Evolutionary conservation across 441 rosid genomes (phyloP).

Genomic region (Brassica balearica): DNA sequence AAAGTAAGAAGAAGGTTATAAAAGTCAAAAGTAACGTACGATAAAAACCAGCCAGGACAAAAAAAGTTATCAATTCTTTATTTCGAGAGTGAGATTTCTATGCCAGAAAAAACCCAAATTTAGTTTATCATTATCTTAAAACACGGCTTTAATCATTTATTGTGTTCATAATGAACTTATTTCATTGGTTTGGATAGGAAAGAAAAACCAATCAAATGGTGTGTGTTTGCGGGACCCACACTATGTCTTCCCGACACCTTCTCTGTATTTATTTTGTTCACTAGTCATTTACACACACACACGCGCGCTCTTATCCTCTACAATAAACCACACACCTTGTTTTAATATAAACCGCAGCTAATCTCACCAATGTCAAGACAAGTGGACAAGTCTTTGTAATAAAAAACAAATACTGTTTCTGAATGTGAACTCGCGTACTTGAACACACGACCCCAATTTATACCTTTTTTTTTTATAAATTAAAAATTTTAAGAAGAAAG

Average conservation of each 20-base stretch:
- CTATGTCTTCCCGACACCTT: neutral
- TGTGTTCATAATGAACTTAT: neutral
- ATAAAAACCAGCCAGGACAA: neutral
- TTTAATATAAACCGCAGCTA: neutral
- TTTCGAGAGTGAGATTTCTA: constrained; percentile 13
- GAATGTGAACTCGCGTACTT: constrained; percentile 27
- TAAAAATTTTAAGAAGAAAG: no score
- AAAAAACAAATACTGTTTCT: neutral
- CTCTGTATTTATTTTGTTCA: neutral
- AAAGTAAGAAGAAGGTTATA: constrained; percentile 4
- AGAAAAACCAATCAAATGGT: constrained; percentile 33
- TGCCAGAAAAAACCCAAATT: neutral
- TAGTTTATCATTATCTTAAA: neutral
- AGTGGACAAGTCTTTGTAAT: constrained; percentile 18
- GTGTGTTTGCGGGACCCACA: constrained; percentile 41
- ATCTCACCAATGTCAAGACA: neutral
- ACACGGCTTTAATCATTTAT: neutral
- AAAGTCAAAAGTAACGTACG: neutral
- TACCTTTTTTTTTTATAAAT: no score
- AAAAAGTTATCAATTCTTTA: neutral
- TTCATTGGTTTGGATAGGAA: neutral
- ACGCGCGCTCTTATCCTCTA: constrained; percentile 18
- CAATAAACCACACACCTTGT: neutral
- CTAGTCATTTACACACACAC: neutral
- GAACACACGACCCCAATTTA: constrained; percentile 23